Evolutionary conservation across 768 basidiomycete genomes (phyloP), one percentile per base, ranked within the genome.

Genomic region (Lentinula boryana): DNA sequence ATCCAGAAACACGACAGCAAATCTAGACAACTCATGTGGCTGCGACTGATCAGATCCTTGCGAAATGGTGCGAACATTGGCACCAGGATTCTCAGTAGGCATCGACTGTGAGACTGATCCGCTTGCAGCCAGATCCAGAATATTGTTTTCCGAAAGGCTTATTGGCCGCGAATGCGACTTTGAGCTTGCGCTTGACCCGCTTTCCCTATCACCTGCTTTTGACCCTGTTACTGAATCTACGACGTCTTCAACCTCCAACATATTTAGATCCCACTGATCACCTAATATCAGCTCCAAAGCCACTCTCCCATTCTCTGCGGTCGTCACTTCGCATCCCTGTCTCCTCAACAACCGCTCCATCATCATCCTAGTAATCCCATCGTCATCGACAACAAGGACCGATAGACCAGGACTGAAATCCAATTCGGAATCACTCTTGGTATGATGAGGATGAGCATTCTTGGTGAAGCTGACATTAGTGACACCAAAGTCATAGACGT

Each of bases 361-460:
- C 60, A 89, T 73, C 50, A 74, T 80, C 38, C 87, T 78, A 35
- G 87, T 88, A 48, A 89, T 66, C 18, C 74, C 66, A 67, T 89
- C 88, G 66, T 89, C 85, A 65, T 87, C 86, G 0, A 87, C 86
- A 10, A 87, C 84, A 23, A 86, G 77, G 58, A 83, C 85, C 8
- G 57, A 27, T 13, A 58, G 21, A n/a, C 44, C 44, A 18, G 57
- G 32, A 15, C 31, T 43, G 41, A 44, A 44, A 31, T 57, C 56
- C 16, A 40, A 18, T 31, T 18, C 4, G 5, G 56, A 57, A 27
- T 41, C 21, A 32, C 44, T 57, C 36, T 54, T 54, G 40, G 23
- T 31, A 43, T 56, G 21, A 23, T 38, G 23, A 41, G 23, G 23
- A 8, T 38, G 54, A 16, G 13, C 13, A 1, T 16, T 56, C n/a